These are phyloP conservation scores for Butyriboletus appendiculatus DNA, from an alignment of 1,284 basidiomycete species.

Conservation along the genomic window DNA sequence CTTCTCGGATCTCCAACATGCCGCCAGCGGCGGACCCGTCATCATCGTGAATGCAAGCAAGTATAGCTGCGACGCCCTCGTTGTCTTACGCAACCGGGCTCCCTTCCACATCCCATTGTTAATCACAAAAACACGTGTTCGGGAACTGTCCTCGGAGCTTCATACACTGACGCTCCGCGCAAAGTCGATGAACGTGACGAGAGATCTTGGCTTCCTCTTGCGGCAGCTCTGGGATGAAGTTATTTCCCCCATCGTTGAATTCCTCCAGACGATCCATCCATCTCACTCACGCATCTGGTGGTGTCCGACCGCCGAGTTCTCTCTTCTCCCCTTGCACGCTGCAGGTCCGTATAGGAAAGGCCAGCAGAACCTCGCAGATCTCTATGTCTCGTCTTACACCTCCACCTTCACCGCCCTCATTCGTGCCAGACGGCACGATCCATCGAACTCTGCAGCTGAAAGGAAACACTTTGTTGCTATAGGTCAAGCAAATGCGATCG, in stretches of 20 bases:
- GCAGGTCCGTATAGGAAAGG: conserved; percentile 22
- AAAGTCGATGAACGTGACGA: neutral
- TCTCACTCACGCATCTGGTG: conserved; percentile 37
- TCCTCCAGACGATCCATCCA: conserved; percentile 11
- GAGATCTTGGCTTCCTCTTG: conserved; percentile 12
- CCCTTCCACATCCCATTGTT: no score
- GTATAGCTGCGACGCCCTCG: neutral
- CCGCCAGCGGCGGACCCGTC: neutral
- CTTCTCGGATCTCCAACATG: neutral
- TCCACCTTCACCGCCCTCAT: neutral
- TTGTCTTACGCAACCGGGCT: neutral
- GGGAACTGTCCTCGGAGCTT: no score
- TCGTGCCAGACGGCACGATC: no score
- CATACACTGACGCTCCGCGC: neutral
- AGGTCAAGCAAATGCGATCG: no score
- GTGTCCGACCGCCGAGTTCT: conserved; percentile 35
- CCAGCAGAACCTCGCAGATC: conserved; percentile 19
- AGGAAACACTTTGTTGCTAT: no score
- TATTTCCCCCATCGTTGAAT: conserved; percentile 6
- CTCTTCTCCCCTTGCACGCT: conserved; percentile 15
- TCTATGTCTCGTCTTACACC: conserved; percentile 30
- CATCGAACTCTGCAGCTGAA: no score
- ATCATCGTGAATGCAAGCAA: neutral
- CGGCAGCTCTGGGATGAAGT: conserved; percentile 29
- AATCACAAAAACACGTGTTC: no score